A percentile compares a stretch with the other conserved stretches of the same genome.
These are phyloP conservation scores for Serendipita sp. DNA, from an alignment of 1,284 basidiomycete genomes.

Conservation along the genomic window DNA sequence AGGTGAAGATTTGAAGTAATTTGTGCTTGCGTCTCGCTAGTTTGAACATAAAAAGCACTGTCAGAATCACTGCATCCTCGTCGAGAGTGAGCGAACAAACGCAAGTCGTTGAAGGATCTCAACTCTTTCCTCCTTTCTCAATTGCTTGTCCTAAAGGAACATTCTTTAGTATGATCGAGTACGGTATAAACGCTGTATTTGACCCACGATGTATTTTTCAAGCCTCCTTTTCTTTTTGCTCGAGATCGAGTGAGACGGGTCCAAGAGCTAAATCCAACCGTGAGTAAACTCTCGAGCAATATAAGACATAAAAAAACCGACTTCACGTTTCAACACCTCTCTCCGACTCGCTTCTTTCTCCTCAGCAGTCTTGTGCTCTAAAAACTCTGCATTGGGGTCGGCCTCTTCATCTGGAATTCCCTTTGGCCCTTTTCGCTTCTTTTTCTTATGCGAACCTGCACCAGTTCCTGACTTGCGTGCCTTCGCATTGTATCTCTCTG, in stretches of 20 bases:
- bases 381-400: conserved; percentile 47
- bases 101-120: conserved; percentile 61
- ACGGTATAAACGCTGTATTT: neutral
- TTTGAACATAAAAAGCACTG: conserved; percentile 11
- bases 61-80: neutral
- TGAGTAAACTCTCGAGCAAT: neutral
- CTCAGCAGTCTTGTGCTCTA: conserved; percentile 43
- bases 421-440: conserved; percentile 24
- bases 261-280: neutral
- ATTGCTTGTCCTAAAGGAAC: conserved; percentile 55
- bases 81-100: conserved; percentile 30
- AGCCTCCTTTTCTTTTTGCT: conserved; percentile 67
- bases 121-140: conserved; percentile 69
- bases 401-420: conserved; percentile 9
- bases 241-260: conserved; percentile 28
- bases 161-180: neutral
- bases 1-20: conserved; percentile 41
- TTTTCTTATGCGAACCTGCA: conserved; percentile 32
- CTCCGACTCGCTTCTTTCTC: conserved; percentile 46
- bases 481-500: conserved; percentile 37
- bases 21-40: conserved; percentile 49
- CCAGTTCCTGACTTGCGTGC: conserved; percentile 46
- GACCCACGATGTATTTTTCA: conserved; percentile 68
- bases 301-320: conserved; percentile 20
- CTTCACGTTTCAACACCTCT: conserved; percentile 49